Evolutionary conservation across 139 green algal species (phyloP).

Genomic region (Picochlorum sp.): DNA sequence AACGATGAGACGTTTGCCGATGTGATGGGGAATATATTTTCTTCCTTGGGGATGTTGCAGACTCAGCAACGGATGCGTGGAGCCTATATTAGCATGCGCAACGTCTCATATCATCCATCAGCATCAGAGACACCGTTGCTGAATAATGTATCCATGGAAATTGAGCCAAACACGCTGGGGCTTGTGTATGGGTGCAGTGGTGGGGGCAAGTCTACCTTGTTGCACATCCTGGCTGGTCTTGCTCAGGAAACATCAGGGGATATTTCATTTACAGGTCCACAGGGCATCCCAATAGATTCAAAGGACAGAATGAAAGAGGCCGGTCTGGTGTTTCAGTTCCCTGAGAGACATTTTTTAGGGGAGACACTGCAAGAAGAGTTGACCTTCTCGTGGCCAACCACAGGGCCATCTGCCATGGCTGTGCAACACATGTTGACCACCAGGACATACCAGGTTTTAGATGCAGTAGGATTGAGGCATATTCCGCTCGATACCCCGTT

Average conservation of each 20-base stretch:
- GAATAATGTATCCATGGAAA: constrained; percentile 43
- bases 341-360: constrained; percentile 89
- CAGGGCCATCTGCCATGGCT: constrained; percentile 7
- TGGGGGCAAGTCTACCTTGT: constrained; percentile 83
- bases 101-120: constrained; percentile 42
- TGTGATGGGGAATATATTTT: constrained; percentile 10
- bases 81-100: constrained; percentile 4
- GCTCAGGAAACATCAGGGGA: constrained; percentile 43
- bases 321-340: constrained; percentile 94
- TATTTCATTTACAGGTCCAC: constrained; percentile 21
- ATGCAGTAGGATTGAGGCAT: constrained; percentile 53
- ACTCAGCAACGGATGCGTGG: not conserved
- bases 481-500: constrained; percentile 55
- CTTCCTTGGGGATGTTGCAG: not conserved
- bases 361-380: constrained; percentile 41
- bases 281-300: not conserved
- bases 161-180: constrained; percentile 62
- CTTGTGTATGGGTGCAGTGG: constrained; percentile 75
- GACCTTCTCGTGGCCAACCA: constrained; percentile 49
- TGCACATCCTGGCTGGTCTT: constrained; percentile 68
- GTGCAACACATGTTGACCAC: constrained; percentile 11
- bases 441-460: constrained; percentile 41
- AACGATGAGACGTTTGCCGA: not conserved
- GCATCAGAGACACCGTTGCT: constrained; percentile 54
- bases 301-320: constrained; percentile 32